Conservation (phyloP, 116 monocot species). For the Thalassia testudinum region DNA sequence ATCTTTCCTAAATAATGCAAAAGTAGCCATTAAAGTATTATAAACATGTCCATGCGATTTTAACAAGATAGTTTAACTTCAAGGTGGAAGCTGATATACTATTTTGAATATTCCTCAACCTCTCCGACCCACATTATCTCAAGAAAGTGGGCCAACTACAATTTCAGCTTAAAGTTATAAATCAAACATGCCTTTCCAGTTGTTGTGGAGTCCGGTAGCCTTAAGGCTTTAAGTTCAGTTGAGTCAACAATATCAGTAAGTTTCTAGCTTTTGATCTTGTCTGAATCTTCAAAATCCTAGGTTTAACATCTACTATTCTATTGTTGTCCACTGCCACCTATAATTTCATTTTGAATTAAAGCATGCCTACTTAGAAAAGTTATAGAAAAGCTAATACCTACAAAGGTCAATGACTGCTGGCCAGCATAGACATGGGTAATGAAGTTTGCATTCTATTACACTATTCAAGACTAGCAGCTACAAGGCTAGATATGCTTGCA, state of each 20-base stretch:
- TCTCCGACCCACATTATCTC: no score
- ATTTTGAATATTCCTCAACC: no score
- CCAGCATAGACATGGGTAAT: slow-evolving; percentile 36
- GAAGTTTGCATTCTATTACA: slow-evolving; percentile 30
- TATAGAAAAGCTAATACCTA: no score
- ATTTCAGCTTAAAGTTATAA: no score
- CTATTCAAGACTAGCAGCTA: slow-evolving; percentile 19
- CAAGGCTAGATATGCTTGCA: slow-evolving; percentile 39
- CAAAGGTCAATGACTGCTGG: slow-evolving; percentile 5
- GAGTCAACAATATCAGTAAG: slow-evolving; percentile 64
- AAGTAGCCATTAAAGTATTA: no score
- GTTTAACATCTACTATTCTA: slow-evolving; percentile 55
- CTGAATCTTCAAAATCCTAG: slow-evolving; percentile 68
- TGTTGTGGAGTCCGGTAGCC: slow-evolving; percentile 46
- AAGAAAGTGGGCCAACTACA: no score
- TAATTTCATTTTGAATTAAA: neutral
- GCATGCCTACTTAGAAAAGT: no score
- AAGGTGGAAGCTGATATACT: no score
- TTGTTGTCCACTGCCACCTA: slow-evolving; percentile 53
- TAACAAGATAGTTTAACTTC: no score
- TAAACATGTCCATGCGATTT: no score
- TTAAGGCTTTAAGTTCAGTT: slow-evolving; percentile 47
- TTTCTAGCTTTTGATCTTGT: slow-evolving; percentile 76
- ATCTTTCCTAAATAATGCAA: no score
- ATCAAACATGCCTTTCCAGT: slow-evolving; percentile 45